Percentiles rank a stretch among this genome's conserved stretches.
Conservation (phyloP, 345 rosid species). For the Nephelium lappaceum region DNA sequence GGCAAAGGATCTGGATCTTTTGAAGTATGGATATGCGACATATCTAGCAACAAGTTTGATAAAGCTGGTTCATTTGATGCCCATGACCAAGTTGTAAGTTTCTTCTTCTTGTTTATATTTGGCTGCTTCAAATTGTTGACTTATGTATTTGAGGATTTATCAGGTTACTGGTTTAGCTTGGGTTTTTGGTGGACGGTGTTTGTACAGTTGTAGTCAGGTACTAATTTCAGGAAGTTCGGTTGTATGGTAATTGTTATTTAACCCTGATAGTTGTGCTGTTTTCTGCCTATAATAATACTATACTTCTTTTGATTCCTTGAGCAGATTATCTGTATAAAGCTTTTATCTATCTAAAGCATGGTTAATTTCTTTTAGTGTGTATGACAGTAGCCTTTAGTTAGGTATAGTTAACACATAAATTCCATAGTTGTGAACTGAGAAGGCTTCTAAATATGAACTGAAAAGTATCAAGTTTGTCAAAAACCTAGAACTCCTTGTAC, state of each 20-base stretch:
- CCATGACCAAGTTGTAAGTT: slow-evolving; percentile 78
- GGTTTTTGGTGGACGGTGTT: slow-evolving; percentile 73
- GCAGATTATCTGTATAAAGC: background rate
- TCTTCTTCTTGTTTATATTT: slow-evolving; percentile 26
- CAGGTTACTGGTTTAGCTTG: slow-evolving; percentile 94
- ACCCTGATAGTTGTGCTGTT: background rate
- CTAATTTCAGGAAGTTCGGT: slow-evolving; percentile 15
- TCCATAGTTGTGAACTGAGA: background rate
- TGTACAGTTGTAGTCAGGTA: slow-evolving; percentile 97
- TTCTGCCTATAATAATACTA: background rate
- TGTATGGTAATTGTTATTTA: slow-evolving; percentile 1
- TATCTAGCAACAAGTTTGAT: slow-evolving; percentile 45
- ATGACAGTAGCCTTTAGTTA: background rate
- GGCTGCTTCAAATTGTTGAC: slow-evolving; percentile 20
- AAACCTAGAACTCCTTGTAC: background rate
- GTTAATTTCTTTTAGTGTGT: background rate
- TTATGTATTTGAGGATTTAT: slow-evolving; percentile 31
- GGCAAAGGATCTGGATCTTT: slow-evolving; percentile 94
- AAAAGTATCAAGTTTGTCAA: background rate
- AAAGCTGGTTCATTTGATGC: slow-evolving; percentile 55
- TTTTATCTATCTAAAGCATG: background rate
- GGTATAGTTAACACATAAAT: background rate
- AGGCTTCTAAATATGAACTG: background rate
- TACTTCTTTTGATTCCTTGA: background rate
- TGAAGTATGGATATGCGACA: slow-evolving; percentile 77